A percentile compares a stretch with the other conserved stretches of the same genome.
Evolutionary conservation across 2,329 filamentous ascomycete species (phyloP).

Genomic region (Helicocarpus griseus): DNA sequence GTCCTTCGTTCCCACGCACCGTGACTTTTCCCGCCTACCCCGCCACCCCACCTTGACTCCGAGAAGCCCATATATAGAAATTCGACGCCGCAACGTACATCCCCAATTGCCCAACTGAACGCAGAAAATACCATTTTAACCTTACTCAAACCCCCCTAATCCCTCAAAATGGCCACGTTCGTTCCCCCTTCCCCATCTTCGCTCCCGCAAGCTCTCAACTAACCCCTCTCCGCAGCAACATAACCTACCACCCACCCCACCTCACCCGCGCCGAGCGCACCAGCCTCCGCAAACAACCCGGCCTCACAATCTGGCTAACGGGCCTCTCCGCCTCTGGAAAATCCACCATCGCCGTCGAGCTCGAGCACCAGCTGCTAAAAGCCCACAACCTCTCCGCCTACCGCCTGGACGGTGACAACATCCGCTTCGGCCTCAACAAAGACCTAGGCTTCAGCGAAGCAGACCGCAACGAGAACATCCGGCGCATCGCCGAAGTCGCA

Average conservation of each 20-base stretch:
- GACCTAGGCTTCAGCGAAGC: constrained; percentile 89
- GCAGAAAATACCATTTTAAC: not conserved
- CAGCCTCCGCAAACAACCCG: constrained; percentile 62
- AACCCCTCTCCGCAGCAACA: constrained; percentile 26
- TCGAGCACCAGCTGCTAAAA: constrained; percentile 84
- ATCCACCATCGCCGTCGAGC: constrained; percentile 89
- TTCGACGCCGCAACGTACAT: not conserved
- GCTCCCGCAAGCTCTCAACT: constrained; percentile 6
- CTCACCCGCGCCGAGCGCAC: constrained; percentile 34
- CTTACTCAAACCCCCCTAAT: not conserved
- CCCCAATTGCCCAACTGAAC: no score
- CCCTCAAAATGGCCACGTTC: constrained; percentile 10
- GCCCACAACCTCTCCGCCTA: constrained; percentile 71
- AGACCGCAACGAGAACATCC: constrained; percentile 96
- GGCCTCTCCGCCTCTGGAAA: constrained; percentile 94
- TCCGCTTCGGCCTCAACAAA: constrained; percentile 96
- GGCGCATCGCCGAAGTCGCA: constrained; percentile 89
- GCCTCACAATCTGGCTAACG: constrained; percentile 96
- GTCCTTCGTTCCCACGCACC: not conserved
- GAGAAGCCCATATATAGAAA: not conserved
- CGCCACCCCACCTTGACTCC: not conserved
- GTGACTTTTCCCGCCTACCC: not conserved
- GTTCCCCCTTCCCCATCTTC: constrained; percentile 3
- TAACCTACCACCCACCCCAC: constrained; percentile 37
- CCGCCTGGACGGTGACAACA: constrained; percentile 94